Conservation (phyloP, 225 moss, liverwort and hornwort species). For the Physcomitrellopsis africana region DNA sequence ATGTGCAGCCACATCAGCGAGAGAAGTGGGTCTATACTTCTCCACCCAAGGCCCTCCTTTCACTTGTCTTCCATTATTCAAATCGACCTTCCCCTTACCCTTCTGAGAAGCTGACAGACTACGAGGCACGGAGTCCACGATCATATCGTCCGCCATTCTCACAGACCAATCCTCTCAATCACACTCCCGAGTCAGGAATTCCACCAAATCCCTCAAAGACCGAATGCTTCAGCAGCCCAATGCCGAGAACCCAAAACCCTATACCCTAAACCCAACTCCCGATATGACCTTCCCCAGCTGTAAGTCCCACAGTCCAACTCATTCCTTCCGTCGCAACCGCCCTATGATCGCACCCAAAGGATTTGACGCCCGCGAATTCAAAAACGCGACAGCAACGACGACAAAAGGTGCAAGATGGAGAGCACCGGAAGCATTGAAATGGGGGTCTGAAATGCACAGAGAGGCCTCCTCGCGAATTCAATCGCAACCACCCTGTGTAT, state of each 20-base stretch:
- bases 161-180: conserved; percentile 8
- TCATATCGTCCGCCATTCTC: conserved; percentile 55
- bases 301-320: background rate
- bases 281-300: background rate
- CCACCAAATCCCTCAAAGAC: background rate
- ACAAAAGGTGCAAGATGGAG: conserved; percentile 22
- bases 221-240: background rate
- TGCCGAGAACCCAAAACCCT: background rate
- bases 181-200: conserved; percentile 16
- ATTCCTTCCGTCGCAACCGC: background rate
- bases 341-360: background rate
- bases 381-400: background rate
- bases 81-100: conserved; percentile 60
- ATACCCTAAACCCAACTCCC: conserved; percentile 22
- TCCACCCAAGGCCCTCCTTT: conserved; percentile 96
- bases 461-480: too few species aligned
- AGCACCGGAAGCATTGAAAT: too few species aligned
- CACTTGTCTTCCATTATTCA: conserved; percentile 30
- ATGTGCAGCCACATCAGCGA: conserved; percentile 94
- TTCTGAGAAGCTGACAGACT: conserved; percentile 51
- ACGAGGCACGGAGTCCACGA: conserved; percentile 44
- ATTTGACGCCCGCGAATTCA: background rate
- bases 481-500: too few species aligned
- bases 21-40: conserved; percentile 89
- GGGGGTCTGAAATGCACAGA: too few species aligned